Percentiles rank a stretch among this genome's conserved stretches.
Conservation (phyloP, 192 early-diverging fungal genomes). For the Gamsiella multidivaricata region DNA sequence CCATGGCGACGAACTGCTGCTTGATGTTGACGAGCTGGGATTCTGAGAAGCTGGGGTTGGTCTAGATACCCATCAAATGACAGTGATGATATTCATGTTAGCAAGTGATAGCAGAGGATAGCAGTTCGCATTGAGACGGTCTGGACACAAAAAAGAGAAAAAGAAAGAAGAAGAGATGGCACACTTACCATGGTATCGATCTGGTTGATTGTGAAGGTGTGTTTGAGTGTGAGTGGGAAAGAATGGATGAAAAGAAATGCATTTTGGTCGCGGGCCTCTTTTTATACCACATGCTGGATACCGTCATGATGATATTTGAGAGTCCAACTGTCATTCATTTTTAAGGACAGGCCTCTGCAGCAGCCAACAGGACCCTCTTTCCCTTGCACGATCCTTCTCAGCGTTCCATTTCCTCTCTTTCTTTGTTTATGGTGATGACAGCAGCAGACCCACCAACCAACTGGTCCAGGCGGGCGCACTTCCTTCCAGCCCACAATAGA, state of each 20-base stretch:
- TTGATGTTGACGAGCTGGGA: slow-evolving; percentile 40
- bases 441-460: no score
- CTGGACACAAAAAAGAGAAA: no score
- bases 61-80: not conserved
- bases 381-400: not conserved
- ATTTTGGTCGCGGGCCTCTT: not conserved
- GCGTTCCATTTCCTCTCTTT: no score
- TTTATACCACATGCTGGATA: not conserved
- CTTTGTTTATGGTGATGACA: no score
- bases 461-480: no score
- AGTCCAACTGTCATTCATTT: no score
- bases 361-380: no score
- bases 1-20: slow-evolving; percentile 52
- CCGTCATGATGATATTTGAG: not conserved
- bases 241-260: not conserved
- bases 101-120: no score
- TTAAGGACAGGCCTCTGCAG: no score
- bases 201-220: not conserved
- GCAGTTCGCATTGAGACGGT: no score
- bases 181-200: slow-evolving; percentile 1
- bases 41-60: slow-evolving; percentile 19
- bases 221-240: not conserved
- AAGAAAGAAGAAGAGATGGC: no score
- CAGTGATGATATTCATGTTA: not conserved
- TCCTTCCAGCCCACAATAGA: no score